These are phyloP conservation scores for Zizania latifolia DNA, from an alignment of 176 grass and related monocot species.

Conservation along the genomic window DNA sequence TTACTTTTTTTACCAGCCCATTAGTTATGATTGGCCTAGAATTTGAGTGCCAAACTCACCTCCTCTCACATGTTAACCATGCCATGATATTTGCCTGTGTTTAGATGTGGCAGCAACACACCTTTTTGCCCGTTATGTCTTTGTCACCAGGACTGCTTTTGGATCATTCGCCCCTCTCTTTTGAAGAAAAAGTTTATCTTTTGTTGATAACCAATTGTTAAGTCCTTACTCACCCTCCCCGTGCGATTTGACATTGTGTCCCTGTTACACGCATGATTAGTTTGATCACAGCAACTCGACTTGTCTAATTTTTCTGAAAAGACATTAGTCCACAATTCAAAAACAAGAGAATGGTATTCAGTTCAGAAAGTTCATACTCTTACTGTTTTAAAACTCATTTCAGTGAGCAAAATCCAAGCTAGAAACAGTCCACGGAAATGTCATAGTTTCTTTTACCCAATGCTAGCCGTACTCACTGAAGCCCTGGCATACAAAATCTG, in stretches of 20 bases:
- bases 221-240: neutral
- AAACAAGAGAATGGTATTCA: neutral
- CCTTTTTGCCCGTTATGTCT: neutral
- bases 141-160: neutral
- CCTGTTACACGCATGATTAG: no score
- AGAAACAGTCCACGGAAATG: neutral
- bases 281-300: neutral
- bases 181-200: neutral
- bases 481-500: neutral
- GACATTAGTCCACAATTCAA: neutral
- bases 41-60: constrained; percentile 1
- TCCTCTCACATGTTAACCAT: constrained; percentile 4
- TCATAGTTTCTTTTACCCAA: neutral
- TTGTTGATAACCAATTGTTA: neutral
- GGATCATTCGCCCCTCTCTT: neutral
- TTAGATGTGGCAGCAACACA: neutral
- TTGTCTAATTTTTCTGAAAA: neutral
- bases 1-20: neutral
- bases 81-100: neutral
- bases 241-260: neutral
- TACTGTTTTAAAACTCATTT: neutral
- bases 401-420: neutral
- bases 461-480: neutral
- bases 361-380: neutral
- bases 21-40: neutral